Percentiles rank a stretch among this genome's conserved stretches.
These are phyloP conservation scores for Yamagishiella unicocca DNA, from an alignment of 139 green algal genomes.

Conservation along the genomic window DNA sequence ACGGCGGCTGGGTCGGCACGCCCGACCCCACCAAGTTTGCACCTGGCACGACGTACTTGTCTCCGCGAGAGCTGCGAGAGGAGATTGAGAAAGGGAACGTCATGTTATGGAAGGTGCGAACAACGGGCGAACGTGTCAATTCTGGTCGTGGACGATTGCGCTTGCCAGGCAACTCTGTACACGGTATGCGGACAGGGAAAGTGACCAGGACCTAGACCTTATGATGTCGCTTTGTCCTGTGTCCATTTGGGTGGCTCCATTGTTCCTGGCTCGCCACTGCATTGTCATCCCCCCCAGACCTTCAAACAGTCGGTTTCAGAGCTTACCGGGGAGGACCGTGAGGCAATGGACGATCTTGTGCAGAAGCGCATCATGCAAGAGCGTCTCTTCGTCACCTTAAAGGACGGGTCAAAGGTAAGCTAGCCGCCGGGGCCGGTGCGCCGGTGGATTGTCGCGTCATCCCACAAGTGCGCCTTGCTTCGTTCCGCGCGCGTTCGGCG, in stretches of 20 bases:
- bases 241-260: too few relatives aligned
- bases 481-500: too few relatives aligned
- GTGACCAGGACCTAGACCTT: too few relatives aligned
- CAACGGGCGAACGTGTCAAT: too few relatives aligned
- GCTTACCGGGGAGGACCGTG: constrained; percentile 11
- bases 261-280: too few relatives aligned
- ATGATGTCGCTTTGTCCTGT: too few relatives aligned
- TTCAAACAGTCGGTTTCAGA: constrained; percentile 11
- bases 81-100: constrained; percentile 57
- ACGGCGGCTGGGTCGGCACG: constrained; percentile 55
- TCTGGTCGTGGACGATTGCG: too few relatives aligned
- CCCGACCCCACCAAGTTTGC: constrained; percentile 55
- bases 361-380: constrained; percentile 27
- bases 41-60: constrained; percentile 32
- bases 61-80: constrained; percentile 49
- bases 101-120: constrained; percentile 36
- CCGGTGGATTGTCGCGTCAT: too few relatives aligned
- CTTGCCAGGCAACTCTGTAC: too few relatives aligned
- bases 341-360: constrained; percentile 13
- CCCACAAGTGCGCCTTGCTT: too few relatives aligned
- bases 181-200: too few relatives aligned
- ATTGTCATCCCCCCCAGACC: background rate
- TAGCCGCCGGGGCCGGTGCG: background rate
- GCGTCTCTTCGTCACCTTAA: constrained; percentile 40
- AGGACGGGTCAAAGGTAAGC: constrained; percentile 37